Evolutionary conservation across 768 basidiomycete species (phyloP).

Genomic region (Jaapia argillacea): DNA sequence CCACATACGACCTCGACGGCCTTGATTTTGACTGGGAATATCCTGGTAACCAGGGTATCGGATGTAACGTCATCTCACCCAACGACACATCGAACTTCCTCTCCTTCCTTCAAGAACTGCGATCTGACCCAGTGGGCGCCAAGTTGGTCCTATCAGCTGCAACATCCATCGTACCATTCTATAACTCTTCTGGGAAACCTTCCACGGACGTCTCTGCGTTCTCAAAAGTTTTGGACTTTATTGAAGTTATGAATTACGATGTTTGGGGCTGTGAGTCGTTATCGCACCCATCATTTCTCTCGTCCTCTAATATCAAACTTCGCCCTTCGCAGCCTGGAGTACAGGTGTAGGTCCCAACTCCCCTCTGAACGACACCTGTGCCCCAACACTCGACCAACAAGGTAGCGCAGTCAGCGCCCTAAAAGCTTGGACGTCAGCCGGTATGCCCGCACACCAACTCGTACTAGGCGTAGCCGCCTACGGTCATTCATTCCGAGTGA

Average conservation of each 20-base stretch:
- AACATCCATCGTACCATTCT: constrained; percentile 55
- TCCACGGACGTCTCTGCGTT: constrained; percentile 56
- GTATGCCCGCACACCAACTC: constrained; percentile 65
- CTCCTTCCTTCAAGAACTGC: constrained; percentile 62
- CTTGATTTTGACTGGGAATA: constrained; percentile 84
- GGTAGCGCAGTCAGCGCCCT: constrained; percentile 77
- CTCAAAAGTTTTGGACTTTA: constrained; percentile 62
- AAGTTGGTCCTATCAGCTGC: constrained; percentile 69
- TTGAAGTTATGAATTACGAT: constrained; percentile 68
- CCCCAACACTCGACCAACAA: constrained; percentile 38
- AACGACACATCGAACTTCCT: constrained; percentile 76
- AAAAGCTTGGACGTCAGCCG: constrained; percentile 63
- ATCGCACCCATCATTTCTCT: too few species aligned
- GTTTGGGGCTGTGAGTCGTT: constrained; percentile 47
- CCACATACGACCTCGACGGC: constrained; percentile 44
- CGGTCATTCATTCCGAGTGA: constrained; percentile 61
- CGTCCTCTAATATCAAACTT: too few species aligned
- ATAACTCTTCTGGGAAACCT: constrained; percentile 43
- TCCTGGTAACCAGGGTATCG: constrained; percentile 55
- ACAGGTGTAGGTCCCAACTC: constrained; percentile 69
- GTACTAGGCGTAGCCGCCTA: constrained; percentile 81
- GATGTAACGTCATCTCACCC: constrained; percentile 54
- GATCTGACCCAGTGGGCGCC: constrained; percentile 37
- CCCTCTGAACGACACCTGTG: constrained; percentile 74
- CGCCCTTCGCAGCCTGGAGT: too few species aligned